Conservation (phyloP, 306 rosid genomes). For the Quercus berberidifolia region DNA sequence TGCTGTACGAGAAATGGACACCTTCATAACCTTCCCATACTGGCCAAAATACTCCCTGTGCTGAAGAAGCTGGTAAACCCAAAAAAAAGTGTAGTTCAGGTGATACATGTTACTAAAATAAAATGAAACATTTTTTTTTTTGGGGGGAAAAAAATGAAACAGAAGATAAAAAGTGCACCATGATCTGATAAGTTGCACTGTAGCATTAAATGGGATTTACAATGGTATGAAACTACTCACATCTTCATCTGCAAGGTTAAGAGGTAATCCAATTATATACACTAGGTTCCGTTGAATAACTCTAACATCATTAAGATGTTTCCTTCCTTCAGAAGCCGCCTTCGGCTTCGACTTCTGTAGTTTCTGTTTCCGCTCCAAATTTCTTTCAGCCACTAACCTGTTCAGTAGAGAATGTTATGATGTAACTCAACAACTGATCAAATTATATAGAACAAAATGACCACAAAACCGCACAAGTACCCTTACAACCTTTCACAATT, state of each 20-base stretch:
- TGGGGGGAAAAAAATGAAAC: not conserved
- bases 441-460: not conserved
- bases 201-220: slow-evolving; percentile 17
- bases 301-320: slow-evolving; percentile 51
- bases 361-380: slow-evolving; percentile 35
- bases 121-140: not conserved
- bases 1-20: slow-evolving; percentile 48
- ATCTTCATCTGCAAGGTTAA: slow-evolving; percentile 48
- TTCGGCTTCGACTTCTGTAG: slow-evolving; percentile 43
- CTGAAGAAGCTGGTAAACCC: slow-evolving; percentile 43
- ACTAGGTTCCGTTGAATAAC: slow-evolving; percentile 52
- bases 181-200: slow-evolving; percentile 16
- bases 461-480: slow-evolving; percentile 5
- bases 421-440: not conserved
- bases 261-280: slow-evolving; percentile 54
- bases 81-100: not conserved
- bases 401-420: slow-evolving; percentile 6
- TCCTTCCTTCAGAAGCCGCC: slow-evolving; percentile 42
- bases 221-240: slow-evolving; percentile 31
- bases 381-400: slow-evolving; percentile 58
- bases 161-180: not conserved
- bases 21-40: slow-evolving; percentile 53
- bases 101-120: slow-evolving; percentile 2
- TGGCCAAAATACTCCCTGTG: slow-evolving; percentile 49
- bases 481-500: slow-evolving; percentile 49